Conservation (phyloP, 352 stramenopile genomes). For the Globisporangium cystogenes region DNA sequence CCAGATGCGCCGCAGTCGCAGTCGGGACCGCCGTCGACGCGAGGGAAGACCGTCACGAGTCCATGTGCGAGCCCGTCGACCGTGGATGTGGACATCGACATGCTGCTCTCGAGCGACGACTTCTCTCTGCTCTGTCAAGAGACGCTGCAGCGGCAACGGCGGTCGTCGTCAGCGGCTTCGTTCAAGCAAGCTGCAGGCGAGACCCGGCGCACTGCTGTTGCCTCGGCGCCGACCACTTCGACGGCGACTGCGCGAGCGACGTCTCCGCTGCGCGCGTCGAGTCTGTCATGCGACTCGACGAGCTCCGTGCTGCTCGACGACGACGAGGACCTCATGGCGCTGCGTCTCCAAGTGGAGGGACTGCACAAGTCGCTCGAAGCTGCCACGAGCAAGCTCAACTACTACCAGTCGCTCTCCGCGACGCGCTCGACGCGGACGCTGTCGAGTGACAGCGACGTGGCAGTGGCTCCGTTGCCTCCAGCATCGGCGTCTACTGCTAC, state of each 20-base stretch:
- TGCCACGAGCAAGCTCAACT: slow-evolving; percentile 49
- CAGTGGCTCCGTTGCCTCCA: not conserved
- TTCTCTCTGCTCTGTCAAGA: slow-evolving; percentile 54
- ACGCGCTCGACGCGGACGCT: not conserved
- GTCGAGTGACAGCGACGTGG: slow-evolving; percentile 6
- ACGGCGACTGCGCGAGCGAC: not conserved
- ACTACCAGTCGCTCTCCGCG: slow-evolving; percentile 8
- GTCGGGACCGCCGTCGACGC: not conserved
- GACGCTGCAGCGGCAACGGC: slow-evolving; percentile 20
- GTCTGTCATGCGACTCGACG: not conserved
- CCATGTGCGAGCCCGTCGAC: slow-evolving; percentile 12
- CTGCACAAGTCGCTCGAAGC: slow-evolving; percentile 41
- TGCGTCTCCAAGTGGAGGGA: slow-evolving; percentile 43
- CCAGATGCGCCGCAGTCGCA: not conserved
- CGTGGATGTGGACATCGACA: slow-evolving; percentile 40
- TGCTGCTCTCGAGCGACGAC: slow-evolving; percentile 41
- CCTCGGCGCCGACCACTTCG: no score
- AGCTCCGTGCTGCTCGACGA: not conserved
- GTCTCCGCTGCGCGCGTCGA: slow-evolving; percentile 7
- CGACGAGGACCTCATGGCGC: slow-evolving; percentile 30
- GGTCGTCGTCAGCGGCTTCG: slow-evolving; percentile 8
- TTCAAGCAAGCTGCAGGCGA: slow-evolving; percentile 39
- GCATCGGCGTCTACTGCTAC: not conserved
- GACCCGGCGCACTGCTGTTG: slow-evolving; percentile 14
- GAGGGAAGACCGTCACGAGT: not conserved